phyloP scores from a whole-genome alignment of 805 yeast species.

The Candida wancherniae region DNA sequence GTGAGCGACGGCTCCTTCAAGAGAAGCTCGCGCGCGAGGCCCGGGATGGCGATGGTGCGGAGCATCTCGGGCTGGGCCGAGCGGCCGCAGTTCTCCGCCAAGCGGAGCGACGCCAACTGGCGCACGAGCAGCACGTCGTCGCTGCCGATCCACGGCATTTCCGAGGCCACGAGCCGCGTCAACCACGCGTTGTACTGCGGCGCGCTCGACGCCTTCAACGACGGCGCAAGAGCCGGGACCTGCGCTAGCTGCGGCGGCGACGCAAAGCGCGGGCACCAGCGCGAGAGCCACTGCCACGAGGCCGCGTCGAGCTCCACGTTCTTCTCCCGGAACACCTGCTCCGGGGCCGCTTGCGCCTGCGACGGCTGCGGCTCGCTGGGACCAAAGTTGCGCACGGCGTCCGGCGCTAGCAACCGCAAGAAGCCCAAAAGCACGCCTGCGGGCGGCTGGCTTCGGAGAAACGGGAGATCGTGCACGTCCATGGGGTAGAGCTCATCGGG shows the following conservation, averaged over 20 bases:
- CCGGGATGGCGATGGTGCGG: conserved; percentile 45
- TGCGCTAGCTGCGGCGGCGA: conserved; percentile 17
- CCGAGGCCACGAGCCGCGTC: conserved; percentile 45
- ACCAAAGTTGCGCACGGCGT: conserved; percentile 49
- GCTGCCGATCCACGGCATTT: conserved; percentile 43
- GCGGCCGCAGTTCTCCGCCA: conserved; percentile 81
- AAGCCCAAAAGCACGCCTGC: conserved; percentile 38
- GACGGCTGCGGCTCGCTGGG: conserved; percentile 7
- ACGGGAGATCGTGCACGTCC: conserved; percentile 59
- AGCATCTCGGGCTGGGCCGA: conserved; percentile 72
- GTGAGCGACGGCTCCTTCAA: conserved; percentile 83
- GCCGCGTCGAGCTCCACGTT: conserved; percentile 24
- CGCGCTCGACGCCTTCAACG: conserved; percentile 26
- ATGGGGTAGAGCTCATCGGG: conserved; percentile 31
- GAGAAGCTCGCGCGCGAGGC: conserved; percentile 19
- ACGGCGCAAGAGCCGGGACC: conserved; percentile 25
- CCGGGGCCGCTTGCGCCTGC: conserved; percentile 7
- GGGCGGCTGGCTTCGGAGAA: conserved; percentile 44
- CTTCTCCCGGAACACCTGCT: conserved; percentile 29
- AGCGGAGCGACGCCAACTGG: conserved; percentile 54
- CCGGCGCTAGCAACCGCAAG: conserved; percentile 46
- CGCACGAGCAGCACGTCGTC: conserved; percentile 40
- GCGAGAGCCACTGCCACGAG: conserved; percentile 43
- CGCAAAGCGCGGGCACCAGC: conserved; percentile 30
- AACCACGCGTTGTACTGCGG: conserved; percentile 42